Evolutionary conservation across 148 eudicot genomes (phyloP), one percentile per base, ranked within the genome.

Genomic region (Vaccinium macrocarpon): DNA sequence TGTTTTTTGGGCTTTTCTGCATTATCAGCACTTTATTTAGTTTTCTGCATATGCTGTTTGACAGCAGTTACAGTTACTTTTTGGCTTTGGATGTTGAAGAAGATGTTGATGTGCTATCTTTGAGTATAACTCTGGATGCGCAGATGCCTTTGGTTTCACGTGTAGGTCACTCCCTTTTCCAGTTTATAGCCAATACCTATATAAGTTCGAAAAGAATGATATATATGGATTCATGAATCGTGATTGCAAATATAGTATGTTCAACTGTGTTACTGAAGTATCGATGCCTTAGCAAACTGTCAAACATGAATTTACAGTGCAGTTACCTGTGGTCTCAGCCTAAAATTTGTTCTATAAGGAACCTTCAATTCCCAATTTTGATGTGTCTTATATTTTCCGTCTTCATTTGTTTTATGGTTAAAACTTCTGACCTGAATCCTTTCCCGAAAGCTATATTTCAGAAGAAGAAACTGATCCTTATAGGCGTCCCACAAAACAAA

Each of bases 381-480:
- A 50, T 73, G 56, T 81, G 74, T 64, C 29, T 59, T 56, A 68
- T 32, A 32, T 53, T 52, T 16, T 76, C 29, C 5, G 10, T 42
- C 76, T 66, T 35, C 16, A 81, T 13, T 7, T 27, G 59, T 68
- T 42, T 77, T 73, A n/a, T 68, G 27, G 53, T 16, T 48, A 48
- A 10, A 15, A 56, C 49, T 82, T 82, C 74, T 81, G 77, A 84
- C 66, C 59, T 57, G 71, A 82, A 55, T 53, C 75, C 38, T 84
- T 38, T 23, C 49, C 3, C 73, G 86, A 79, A 88, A 88, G 80
- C 76, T 66, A 49, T 57, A 74, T 88, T 82, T 70, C 91, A 91
- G 93, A 91, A 74, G 92, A 88, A 42, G 93, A 91, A 84, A 82
- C 78, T 25, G 92, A 90, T 88, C 93, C 91, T 9, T 64, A 71